These are phyloP conservation scores for Penicillium sp. DNA, from an alignment of 2,329 filamentous ascomycete species.

Conservation along the genomic window DNA sequence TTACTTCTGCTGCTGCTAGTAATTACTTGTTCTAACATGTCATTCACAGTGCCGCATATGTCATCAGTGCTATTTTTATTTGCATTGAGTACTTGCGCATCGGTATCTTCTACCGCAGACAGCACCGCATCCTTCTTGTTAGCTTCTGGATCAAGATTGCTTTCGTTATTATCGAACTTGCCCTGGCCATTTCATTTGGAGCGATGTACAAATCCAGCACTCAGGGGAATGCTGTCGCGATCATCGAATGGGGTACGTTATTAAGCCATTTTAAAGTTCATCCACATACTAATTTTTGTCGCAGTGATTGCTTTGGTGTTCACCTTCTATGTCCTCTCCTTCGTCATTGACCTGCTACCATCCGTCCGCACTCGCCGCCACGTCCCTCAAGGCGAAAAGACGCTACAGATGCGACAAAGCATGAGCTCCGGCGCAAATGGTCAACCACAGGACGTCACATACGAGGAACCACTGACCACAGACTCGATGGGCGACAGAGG, in stretches of 20 bases:
- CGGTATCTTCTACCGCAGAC: slow-evolving; percentile 67
- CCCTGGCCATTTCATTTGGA: slow-evolving; percentile 65
- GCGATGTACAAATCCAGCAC: slow-evolving; percentile 44
- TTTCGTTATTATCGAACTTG: slow-evolving; percentile 78
- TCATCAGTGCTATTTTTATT: slow-evolving; percentile 80
- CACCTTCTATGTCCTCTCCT: slow-evolving; percentile 82
- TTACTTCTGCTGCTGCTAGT: not conserved
- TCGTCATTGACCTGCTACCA: slow-evolving; percentile 81
- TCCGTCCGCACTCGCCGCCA: slow-evolving; percentile 58
- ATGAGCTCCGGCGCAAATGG: slow-evolving; percentile 2
- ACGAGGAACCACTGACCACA: slow-evolving; percentile 36
- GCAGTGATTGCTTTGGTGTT: slow-evolving; percentile 72
- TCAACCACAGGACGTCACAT: slow-evolving; percentile 19
- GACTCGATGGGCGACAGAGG: slow-evolving; percentile 33
- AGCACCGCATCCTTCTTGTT: slow-evolving; percentile 66
- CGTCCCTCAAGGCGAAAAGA: slow-evolving; percentile 35
- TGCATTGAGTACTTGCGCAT: slow-evolving; percentile 88
- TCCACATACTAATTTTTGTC: not conserved
- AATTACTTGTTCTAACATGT: not conserved
- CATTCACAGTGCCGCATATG: slow-evolving; percentile 60
- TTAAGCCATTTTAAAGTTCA: not conserved
- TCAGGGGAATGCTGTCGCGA: slow-evolving; percentile 62
- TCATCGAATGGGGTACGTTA: slow-evolving; percentile 65
- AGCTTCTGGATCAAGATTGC: slow-evolving; percentile 85
- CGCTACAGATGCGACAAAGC: slow-evolving; percentile 21